Evolutionary conservation across 1,284 basidiomycete genomes (phyloP).

Genomic region (Moniliella sp.): DNA sequence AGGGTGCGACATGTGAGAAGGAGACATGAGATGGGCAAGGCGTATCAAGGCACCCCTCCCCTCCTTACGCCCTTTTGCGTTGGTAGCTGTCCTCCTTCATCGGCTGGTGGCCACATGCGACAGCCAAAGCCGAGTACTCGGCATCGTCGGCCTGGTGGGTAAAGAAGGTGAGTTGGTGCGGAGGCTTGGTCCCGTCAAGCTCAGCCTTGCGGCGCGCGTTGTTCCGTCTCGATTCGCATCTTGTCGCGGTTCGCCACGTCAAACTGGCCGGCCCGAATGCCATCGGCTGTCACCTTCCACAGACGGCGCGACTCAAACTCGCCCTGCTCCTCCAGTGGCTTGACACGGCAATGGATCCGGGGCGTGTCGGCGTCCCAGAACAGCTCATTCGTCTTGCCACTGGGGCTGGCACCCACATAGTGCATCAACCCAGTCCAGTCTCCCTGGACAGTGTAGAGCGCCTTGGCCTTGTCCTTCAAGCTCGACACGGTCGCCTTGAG

Average conservation of each 20-base stretch:
- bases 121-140: conserved; percentile 17
- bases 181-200: too few species aligned
- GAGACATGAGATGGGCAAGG: too few species aligned
- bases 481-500: conserved; percentile 60
- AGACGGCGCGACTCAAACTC: conserved; percentile 68
- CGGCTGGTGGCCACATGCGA: conserved; percentile 17
- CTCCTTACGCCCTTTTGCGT: too few species aligned
- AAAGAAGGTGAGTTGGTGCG: conserved; percentile 43
- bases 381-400: conserved; percentile 21
- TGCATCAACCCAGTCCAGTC: conserved; percentile 60
- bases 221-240: conserved; percentile 68
- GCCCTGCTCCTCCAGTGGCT: conserved; percentile 45
- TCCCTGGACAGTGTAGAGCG: conserved; percentile 53
- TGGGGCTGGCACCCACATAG: conserved; percentile 20
- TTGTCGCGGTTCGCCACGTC: conserved; percentile 76
- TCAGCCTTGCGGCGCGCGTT: too few species aligned
- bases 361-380: conserved; percentile 39
- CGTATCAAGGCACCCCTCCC: too few species aligned
- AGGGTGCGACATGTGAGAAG: too few species aligned
- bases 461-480: conserved; percentile 34
- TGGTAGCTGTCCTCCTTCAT: conserved; percentile 14
- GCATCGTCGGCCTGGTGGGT: conserved; percentile 27
- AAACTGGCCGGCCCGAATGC: conserved; percentile 73
- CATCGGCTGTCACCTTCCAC: conserved; percentile 70
- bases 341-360: conserved; percentile 52